A percentile compares a stretch with the other conserved stretches of the same genome.
These are phyloP conservation scores for Geotrichum bryndzae DNA, from an alignment of 1,139 yeast species.

Conservation along the genomic window DNA sequence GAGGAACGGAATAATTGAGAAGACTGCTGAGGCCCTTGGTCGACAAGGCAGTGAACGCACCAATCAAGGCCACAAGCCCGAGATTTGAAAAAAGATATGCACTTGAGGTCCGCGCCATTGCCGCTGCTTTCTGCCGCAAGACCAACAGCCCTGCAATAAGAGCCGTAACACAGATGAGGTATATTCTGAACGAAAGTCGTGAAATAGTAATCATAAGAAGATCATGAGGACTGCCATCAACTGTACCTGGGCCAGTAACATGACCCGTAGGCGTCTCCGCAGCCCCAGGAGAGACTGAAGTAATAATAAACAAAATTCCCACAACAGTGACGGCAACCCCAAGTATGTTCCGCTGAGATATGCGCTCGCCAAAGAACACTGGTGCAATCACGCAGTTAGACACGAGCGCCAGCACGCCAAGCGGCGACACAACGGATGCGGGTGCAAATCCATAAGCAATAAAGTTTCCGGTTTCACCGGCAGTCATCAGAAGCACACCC, in stretches of 20 bases:
- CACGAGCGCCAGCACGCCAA: constrained; percentile 43
- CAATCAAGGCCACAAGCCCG: constrained; percentile 40
- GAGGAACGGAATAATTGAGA: constrained; percentile 31
- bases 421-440: constrained; percentile 43
- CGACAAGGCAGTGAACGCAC: constrained; percentile 42
- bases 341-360: constrained; percentile 32
- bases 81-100: constrained; percentile 27
- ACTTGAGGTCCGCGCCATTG: neutral
- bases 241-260: constrained; percentile 5
- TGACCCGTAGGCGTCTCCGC: constrained; percentile 4
- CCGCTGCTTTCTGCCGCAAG: neutral
- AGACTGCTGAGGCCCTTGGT: constrained; percentile 39
- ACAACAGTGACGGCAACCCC: constrained; percentile 39
- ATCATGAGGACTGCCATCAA: constrained; percentile 24
- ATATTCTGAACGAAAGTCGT: constrained; percentile 28
- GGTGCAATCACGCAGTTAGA: constrained; percentile 45
- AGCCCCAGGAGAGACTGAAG: constrained; percentile 26
- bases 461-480: constrained; percentile 43
- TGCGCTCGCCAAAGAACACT: constrained; percentile 38
- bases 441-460: constrained; percentile 45
- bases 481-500: constrained; percentile 39
- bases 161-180: constrained; percentile 26
- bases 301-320: constrained; percentile 39
- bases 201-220: constrained; percentile 29
- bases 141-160: constrained; percentile 19